Evolutionary conservation across 1,284 basidiomycete genomes (phyloP), one percentile per base, ranked within the genome.

Genomic region (Malassezia yamatoensis): DNA sequence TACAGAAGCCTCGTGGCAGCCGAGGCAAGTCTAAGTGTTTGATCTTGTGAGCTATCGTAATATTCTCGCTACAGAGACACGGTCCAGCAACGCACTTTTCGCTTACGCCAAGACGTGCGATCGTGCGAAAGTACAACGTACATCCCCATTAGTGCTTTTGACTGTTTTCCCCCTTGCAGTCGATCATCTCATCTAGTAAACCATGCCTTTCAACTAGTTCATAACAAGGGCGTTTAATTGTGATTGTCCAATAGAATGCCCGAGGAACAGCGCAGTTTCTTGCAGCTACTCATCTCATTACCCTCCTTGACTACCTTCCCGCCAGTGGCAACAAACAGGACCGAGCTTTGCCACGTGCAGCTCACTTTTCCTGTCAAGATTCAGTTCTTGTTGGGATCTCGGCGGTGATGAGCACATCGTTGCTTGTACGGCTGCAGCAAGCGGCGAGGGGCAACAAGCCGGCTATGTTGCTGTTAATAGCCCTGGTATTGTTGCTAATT

Each of bases 1-100:
- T 68, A 36, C 80, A 85, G 54, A 79, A 65, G 64, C 72, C 68
- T 54, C 62, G 66, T 33, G 67, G 70, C 46, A 61, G 64, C 56
- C 61, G 76, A 76, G 72, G 78, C 77, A 72, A 78, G 76, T 65
- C 62, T 54, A 72, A 76, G 68, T 82, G 80, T 65, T 76, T 83
- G 61, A 79, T 84, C 55, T 78, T 84, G 73, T 84, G 80, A 41
- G 62, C 18, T 33, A 13, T 35, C 13, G 15, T 43, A 43, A 43
- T 43, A 32, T 10, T 21, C 21, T 16, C 35, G 35, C 18, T 21
- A 49, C 33, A 37, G 33, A 29, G 16, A 35, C 41, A 12, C n/a
- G 13, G 41, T 20, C 16, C 41, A 24, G 20, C 41, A 21, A 32
- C 11, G n/a, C n/a, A 29, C 24, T 29, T 29, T 7, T 29, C 24